Base-by-base conservation (phyloP, 1,284 basidiomycete species). In the Leucoagaricus sp. region DNA sequence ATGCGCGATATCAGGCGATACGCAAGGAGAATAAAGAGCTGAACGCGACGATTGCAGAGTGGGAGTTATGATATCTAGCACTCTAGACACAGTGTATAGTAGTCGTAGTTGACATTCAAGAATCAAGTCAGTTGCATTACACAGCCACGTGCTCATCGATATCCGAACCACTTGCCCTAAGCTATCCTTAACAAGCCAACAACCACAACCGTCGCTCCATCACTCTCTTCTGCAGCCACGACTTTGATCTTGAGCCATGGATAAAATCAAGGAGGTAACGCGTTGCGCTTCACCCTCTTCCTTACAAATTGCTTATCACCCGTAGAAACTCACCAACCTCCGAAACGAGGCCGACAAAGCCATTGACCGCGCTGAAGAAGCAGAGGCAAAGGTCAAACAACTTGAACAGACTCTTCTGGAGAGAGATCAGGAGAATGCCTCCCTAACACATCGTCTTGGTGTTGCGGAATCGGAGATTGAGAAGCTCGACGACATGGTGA, bases 341-440 rank as follows among this genome's bases (percentile, higher is more conserved):
- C 94, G 95, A 63, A 71, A 75, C 51, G 96, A 99, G 80, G 94
- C 93, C 53, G 96, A 99, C 74, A 73, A 73, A 55, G 91, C 94
- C 42, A 76, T 88, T 58, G 71, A 75, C 36, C 89, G 94, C 57
- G 94, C 94, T 40, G 94, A 96, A 67, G 79, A 72, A 8, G 90
- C 93, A n/a, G 94, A 97, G 72, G 79, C 77, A 6, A 89, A 93
- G 80, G 85, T 84, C 81, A 97, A 96, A 85, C 81, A 83, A 67
- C 78, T 82, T 62, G 90, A 96, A 68, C 94, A 95, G 72, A 71
- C 81, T 44, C 71, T 95, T 45, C 84, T 98, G 38, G 81, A 85
- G 69, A 91, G 89, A 69, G 96, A 98, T 29, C 95, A 98, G 73
- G 89, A 93, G 69, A 91, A 95, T 67, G 77, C 78, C 5, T 98